Percentiles rank a stretch among this genome's conserved stretches.
These are phyloP conservation scores for Rhizopogon vesiculosus DNA, from an alignment of 768 basidiomycete species.

Conservation along the genomic window DNA sequence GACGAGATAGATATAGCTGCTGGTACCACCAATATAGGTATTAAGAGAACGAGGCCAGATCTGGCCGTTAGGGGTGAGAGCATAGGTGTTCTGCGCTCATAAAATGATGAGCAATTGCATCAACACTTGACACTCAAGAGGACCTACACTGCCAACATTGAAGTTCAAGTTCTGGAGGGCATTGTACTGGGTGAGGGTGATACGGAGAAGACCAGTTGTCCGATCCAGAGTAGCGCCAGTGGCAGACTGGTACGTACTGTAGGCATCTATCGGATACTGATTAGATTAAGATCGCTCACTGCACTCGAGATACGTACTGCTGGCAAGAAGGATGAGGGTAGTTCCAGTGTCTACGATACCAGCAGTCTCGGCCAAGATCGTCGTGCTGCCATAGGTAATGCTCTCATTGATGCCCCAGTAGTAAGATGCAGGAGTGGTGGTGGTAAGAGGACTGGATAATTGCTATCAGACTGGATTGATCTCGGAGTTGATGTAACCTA, in stretches of 20 bases:
- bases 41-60: constrained; percentile 39
- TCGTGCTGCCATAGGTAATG: constrained; percentile 44
- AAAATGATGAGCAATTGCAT: background rate
- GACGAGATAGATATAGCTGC: constrained; percentile 32
- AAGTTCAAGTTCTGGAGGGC: constrained; percentile 5
- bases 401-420: constrained; percentile 63
- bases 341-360: constrained; percentile 63
- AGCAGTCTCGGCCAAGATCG: constrained; percentile 40
- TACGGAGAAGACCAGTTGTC: constrained; percentile 10
- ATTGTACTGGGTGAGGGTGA: constrained; percentile 4
- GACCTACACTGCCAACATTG: constrained; percentile 2
- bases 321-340: constrained; percentile 46
- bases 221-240: constrained; percentile 36
- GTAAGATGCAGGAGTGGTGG: constrained; percentile 36
- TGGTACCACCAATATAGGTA: constrained; percentile 35
- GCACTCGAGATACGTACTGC: constrained; percentile 22
- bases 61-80: constrained; percentile 39
- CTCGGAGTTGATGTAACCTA: constrained; percentile 14
- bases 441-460: constrained; percentile 38
- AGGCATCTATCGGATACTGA: constrained; percentile 26
- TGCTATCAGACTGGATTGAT: background rate
- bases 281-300: constrained; percentile 1
- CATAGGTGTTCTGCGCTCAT: constrained; percentile 24
- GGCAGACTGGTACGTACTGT: constrained; percentile 35
- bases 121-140: background rate